A percentile compares a stretch with the other conserved stretches of the same genome.
Evolutionary conservation across 2,329 filamentous ascomycete genomes (phyloP).

Genomic region (Phyllosticta capitalensis): DNA sequence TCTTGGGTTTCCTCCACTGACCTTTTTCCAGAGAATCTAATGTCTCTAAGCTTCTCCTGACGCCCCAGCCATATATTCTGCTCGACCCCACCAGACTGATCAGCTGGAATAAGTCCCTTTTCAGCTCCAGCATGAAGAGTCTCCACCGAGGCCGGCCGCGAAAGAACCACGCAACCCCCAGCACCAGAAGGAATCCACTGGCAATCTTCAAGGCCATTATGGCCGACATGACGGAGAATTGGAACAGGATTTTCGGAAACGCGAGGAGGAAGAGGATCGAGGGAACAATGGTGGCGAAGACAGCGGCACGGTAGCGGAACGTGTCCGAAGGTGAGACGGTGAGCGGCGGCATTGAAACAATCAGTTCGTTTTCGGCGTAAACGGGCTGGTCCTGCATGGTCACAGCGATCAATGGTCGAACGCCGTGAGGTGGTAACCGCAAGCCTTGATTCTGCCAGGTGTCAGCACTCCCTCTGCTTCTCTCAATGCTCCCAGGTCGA

Average conservation of each 20-base stretch:
- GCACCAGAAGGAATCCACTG: neutral
- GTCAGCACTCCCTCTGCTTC: neutral
- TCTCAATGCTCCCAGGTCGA: neutral
- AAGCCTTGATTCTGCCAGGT: neutral
- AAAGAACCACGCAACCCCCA: neutral
- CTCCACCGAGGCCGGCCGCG: neutral
- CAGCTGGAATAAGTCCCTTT: neutral
- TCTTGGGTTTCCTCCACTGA: neutral
- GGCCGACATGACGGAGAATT: neutral
- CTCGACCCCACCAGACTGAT: neutral
- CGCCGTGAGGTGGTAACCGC: neutral
- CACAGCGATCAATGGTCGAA: slow-evolving; percentile 2
- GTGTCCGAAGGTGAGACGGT: neutral
- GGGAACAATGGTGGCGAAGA: neutral
- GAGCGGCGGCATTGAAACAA: neutral
- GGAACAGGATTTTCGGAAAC: neutral
- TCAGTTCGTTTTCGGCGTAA: neutral
- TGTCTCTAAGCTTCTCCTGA: neutral
- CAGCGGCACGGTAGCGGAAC: neutral
- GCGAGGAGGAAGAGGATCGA: neutral
- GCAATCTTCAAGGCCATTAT: neutral
- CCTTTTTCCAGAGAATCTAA: neutral
- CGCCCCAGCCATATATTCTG: neutral
- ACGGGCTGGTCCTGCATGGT: neutral
- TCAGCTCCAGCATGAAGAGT: neutral